Percentiles rank a stretch among this genome's conserved stretches.
phyloP scores from a whole-genome alignment of 139 green algal species.

The Nannochloris sp. region DNA sequence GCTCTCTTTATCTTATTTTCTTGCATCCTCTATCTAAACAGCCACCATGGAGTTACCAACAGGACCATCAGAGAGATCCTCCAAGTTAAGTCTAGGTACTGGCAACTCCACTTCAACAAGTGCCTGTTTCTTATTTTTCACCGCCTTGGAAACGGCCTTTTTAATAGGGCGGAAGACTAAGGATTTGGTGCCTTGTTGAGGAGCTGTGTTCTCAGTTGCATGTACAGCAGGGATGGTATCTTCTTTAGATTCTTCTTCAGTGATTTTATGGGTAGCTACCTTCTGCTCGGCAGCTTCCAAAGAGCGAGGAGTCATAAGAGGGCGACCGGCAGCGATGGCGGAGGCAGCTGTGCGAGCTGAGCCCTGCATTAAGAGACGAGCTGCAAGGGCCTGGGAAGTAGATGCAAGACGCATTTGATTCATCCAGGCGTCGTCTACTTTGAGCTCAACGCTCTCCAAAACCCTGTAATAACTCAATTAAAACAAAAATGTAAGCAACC shows the following conservation, averaged over 20 bases:
- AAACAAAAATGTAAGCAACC: not conserved
- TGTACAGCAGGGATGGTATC: not conserved
- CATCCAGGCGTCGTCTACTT: constrained; percentile 18
- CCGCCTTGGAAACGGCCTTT: not conserved
- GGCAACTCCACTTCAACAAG: not conserved
- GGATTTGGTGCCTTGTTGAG: not conserved
- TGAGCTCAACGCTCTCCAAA: constrained; percentile 17
- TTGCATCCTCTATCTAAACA: too few relatives aligned
- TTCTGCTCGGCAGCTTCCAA: not conserved
- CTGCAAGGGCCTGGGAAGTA: not conserved
- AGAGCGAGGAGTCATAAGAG: not conserved
- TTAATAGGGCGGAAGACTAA: not conserved
- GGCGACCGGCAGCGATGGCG: not conserved
- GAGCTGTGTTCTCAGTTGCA: not conserved
- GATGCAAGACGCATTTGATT: constrained; percentile 16
- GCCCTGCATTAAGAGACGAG: not conserved
- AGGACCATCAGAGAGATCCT: too few relatives aligned
- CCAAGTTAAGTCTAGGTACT: too few relatives aligned
- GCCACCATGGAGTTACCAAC: too few relatives aligned
- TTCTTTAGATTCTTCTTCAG: not conserved
- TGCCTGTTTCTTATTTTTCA: not conserved
- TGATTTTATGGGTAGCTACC: not conserved
- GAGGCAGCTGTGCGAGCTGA: not conserved
- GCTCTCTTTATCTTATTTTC: too few relatives aligned
- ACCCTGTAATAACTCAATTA: not conserved